A percentile compares a stretch with the other conserved stretches of the same genome.
These are phyloP conservation scores for Neopestalotiopsis sp. DNA, from an alignment of 2,329 filamentous ascomycete species.

Conservation along the genomic window DNA sequence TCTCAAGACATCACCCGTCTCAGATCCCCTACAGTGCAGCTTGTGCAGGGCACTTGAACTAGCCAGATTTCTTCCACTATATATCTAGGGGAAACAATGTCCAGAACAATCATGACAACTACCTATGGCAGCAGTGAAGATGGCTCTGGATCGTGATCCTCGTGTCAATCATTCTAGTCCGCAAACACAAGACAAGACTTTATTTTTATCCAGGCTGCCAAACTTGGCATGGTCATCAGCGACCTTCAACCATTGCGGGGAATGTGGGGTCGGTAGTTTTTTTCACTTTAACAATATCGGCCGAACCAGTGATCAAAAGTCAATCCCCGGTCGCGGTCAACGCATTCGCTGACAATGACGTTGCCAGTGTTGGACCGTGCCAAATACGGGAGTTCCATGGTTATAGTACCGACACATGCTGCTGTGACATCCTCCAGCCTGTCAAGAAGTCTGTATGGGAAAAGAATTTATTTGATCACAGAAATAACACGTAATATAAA, in stretches of 20 bases:
- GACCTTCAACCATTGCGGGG: not conserved
- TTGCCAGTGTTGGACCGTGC: not conserved
- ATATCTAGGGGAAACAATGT: no score
- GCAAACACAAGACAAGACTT: not conserved
- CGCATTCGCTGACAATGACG: not conserved
- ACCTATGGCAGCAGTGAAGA: no score
- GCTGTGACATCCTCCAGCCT: not conserved
- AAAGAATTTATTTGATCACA: not conserved
- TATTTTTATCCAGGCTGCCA: not conserved
- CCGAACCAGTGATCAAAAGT: not conserved
- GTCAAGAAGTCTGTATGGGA: not conserved
- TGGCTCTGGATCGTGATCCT: no score
- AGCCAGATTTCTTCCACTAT: no score
- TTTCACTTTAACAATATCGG: slow-evolving; percentile 1
- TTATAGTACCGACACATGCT: not conserved
- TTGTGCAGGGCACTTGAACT: no score
- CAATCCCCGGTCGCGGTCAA: not conserved
- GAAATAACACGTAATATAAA: not conserved
- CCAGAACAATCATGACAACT: no score
- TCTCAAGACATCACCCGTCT: no score
- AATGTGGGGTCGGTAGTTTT: not conserved
- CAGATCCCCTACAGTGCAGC: no score
- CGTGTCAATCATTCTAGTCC: no score
- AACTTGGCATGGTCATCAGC: not conserved
- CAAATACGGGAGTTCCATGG: not conserved